Evolutionary conservation across 164 flowering plant species (phyloP).

Genomic region (Magnolia officinalis): DNA sequence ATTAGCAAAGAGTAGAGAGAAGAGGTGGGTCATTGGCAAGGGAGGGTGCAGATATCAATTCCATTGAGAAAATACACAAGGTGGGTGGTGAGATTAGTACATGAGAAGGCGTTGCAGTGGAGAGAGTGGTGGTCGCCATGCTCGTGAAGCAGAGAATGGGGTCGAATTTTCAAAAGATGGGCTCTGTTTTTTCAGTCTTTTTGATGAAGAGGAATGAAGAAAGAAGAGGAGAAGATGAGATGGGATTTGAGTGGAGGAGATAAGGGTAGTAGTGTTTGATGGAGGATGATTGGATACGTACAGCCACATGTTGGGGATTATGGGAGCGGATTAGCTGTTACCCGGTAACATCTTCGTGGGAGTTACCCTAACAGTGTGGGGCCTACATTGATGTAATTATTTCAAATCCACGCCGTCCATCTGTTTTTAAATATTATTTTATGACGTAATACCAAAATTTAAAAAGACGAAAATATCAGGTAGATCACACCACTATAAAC

Average conservation of each 20-base stretch:
- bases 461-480: too few relatives aligned
- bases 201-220: neutral
- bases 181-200: neutral
- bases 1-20: neutral
- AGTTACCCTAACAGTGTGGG: too few relatives aligned
- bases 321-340: neutral
- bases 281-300: conserved; percentile 12
- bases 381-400: too few relatives aligned
- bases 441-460: too few relatives aligned
- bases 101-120: conserved; percentile 41
- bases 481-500: too few relatives aligned
- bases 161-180: neutral
- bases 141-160: neutral
- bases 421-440: too few relatives aligned
- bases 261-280: conserved; percentile 23
- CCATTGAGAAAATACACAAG: neutral
- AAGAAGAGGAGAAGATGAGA: neutral
- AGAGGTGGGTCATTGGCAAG: neutral
- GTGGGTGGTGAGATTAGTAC: conserved; percentile 12
- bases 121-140: conserved; percentile 49
- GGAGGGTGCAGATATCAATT: neutral
- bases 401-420: too few relatives aligned
- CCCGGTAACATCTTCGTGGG: too few relatives aligned
- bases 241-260: conserved; percentile 10
- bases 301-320: conserved; percentile 32